Base-by-base conservation (phyloP, 2,329 filamentous ascomycete genomes). In the Sclerotinia spermophila region DNA sequence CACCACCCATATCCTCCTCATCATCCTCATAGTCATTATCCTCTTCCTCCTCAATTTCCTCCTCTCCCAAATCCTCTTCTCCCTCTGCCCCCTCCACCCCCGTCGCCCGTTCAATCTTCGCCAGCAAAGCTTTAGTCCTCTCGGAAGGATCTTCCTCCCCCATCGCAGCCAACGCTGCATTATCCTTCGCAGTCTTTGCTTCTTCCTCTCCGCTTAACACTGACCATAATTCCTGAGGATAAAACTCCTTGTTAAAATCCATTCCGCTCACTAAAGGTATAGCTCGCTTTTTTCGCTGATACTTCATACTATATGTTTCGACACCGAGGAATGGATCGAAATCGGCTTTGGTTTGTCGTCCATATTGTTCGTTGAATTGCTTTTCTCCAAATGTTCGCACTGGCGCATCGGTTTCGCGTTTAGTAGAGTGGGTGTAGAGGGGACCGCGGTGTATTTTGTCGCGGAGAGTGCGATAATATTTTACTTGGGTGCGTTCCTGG, bases 301-400 rank as follows among this genome's bases (percentile, higher is more conserved):
- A 89, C 75, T 84, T 85, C 68, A 85, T 82, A 24, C 84, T 84
- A 76, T 88, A 90, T 0, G 86, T 87, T 53, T 86, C 85, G 79
- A 89, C 89, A 69, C 86, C 86, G 58, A 85, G 83, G 75, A 90
- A 90, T 2, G 88, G 86, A 77, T 90, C 86, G 76, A 89, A 86
- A 30, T 83, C 83, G 3, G 80, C 81, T 71, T 82, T 76, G 3
- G 73, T 72, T 56, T 77, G 74, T 44, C 61, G 72, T 10, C 75
- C 76, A 70, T 77, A 79, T 71, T 77, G 77, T 11, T 72, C 71
- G 55, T 74, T 84, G 77, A 73, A 79, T 77, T 73, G 80, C 72
- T 73, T 79, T 79, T 74, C 82, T 78, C 74, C 83, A 81, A 77
- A 85, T 81, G 70, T 83, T 79, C 70, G 81, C 71, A 60, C 79